Evolutionary conservation across 1,139 yeast species (phyloP).

Genomic region (Kodamaea sp.): DNA sequence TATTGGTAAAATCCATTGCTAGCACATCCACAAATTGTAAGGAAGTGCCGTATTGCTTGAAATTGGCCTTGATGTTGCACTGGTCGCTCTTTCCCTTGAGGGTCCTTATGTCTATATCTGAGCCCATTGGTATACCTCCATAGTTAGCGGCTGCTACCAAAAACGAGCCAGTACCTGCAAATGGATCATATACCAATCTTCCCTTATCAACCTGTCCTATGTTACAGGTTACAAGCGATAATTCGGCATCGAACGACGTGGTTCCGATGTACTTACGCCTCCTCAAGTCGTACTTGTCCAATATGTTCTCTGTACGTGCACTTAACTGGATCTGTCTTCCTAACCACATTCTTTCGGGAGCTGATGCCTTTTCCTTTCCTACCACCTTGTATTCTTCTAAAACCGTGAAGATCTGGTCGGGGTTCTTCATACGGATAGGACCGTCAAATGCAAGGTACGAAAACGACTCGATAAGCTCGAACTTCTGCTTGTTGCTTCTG

Average conservation of each 20-base stretch:
- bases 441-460: conserved; percentile 73
- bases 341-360: conserved; percentile 65
- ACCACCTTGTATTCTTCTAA: conserved; percentile 67
- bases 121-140: conserved; percentile 81
- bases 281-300: conserved; percentile 80
- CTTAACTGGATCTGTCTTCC: conserved; percentile 72
- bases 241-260: conserved; percentile 91
- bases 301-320: conserved; percentile 58
- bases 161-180: conserved; percentile 96
- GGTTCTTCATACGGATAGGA: conserved; percentile 72
- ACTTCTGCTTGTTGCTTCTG: conserved; percentile 53
- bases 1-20: conserved; percentile 94
- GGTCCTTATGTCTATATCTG: conserved; percentile 89
- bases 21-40: conserved; percentile 68
- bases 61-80: conserved; percentile 61
- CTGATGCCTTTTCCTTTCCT: conserved; percentile 52
- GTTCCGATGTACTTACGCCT: conserved; percentile 90
- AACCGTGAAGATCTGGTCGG: conserved; percentile 71
- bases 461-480: conserved; percentile 71
- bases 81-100: conserved; percentile 67
- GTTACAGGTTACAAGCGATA: conserved; percentile 81
- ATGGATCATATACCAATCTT: conserved; percentile 84
- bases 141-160: conserved; percentile 84
- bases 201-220: conserved; percentile 73
- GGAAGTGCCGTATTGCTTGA: conserved; percentile 68